Base-by-base conservation (phyloP, 1,139 yeast species). In the Candida gigantensis region DNA sequence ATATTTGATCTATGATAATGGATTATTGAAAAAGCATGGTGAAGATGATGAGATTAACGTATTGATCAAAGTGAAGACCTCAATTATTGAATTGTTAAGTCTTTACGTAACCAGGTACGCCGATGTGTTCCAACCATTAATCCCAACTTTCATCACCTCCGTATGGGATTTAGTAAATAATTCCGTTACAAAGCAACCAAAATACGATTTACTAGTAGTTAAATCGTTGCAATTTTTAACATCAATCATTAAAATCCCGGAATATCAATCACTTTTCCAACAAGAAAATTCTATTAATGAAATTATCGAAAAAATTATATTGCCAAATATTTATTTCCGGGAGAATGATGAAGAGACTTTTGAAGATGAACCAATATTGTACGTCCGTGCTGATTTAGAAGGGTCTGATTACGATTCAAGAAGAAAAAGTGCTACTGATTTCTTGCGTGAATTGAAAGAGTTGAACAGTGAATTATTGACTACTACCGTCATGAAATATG, bases 281-380 rank as follows among this genome's bases (percentile, higher is more conserved):
- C 78, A 68, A 40, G 90, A 84, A 43, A 68, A 67, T 13, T 81
- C 90, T 4, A 69, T 90, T 52, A 79, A 79, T 48, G 89, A 85
- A 54, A 78, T 94, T 36, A 79, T 90, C 9, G 87, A 84, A 51
- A 84, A 84, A 49, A 84, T 92, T 45, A 81, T 94, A 36, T 70
- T 94, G 43, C 98, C 98, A 27, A 94, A 92, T 56, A 80, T 90
- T 52, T 77, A 82, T 14, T 74, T 92, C 51, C 83, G 92, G 55
- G 90, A 84, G 40, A 73, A 84, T 5, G 99, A 94, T 56, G 89
- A 88, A 52, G 98, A 94, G 58, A 60, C 82, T 46, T 92, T 94
- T 60, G 98, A 92, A 62, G 98, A 94, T 60, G 98, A 94, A 55
- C 98, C 98, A 27, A 84, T 92, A 36, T 94, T 87, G 51, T 94